Percentiles rank a stretch among this genome's conserved stretches.
Conservation (phyloP, 495 filamentous ascomycete species). For the Trichocladium antarcticum region DNA sequence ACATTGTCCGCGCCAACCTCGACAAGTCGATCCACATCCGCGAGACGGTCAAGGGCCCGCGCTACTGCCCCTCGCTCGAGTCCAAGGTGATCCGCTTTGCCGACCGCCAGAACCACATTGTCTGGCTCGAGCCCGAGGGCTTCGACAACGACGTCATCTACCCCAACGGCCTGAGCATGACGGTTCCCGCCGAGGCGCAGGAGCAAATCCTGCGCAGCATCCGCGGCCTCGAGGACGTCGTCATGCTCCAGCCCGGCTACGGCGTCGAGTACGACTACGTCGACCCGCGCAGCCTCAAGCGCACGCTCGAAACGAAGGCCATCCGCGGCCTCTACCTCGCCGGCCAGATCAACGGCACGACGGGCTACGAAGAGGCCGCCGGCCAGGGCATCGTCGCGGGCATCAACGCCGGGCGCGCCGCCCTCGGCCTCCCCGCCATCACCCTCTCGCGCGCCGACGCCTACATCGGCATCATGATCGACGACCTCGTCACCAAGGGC, state of each 20-base stretch:
- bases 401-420: conserved; percentile 77
- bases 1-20: conserved; percentile 75
- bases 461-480: conserved; percentile 98
- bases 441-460: conserved; percentile 72
- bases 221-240: conserved; percentile 73
- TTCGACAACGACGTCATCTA: conserved; percentile 87
- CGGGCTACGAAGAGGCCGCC: conserved; percentile 94
- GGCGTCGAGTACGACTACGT: conserved; percentile 99
- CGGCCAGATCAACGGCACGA: conserved; percentile 97
- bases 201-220: conserved; percentile 75
- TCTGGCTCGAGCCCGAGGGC: conserved; percentile 96
- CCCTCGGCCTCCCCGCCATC: conserved; percentile 51
- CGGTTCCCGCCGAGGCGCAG: conserved; percentile 77
- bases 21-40: conserved; percentile 92
- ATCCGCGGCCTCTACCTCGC: conserved; percentile 86
- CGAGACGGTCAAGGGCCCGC: conserved; percentile 84
- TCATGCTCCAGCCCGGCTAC: conserved; percentile 93
- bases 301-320: conserved; percentile 85
- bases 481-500: conserved; percentile 94
- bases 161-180: conserved; percentile 96
- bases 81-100: conserved; percentile 86
- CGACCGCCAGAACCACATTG: conserved; percentile 64
- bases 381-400: conserved; percentile 89
- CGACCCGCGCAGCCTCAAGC: conserved; percentile 75
- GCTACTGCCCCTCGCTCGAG: conserved; percentile 93